Percentiles rank a stretch among this genome's conserved stretches.
Evolutionary conservation across 495 filamentous ascomycete species (phyloP).

Genomic region (Lophium mytilinum): DNA sequence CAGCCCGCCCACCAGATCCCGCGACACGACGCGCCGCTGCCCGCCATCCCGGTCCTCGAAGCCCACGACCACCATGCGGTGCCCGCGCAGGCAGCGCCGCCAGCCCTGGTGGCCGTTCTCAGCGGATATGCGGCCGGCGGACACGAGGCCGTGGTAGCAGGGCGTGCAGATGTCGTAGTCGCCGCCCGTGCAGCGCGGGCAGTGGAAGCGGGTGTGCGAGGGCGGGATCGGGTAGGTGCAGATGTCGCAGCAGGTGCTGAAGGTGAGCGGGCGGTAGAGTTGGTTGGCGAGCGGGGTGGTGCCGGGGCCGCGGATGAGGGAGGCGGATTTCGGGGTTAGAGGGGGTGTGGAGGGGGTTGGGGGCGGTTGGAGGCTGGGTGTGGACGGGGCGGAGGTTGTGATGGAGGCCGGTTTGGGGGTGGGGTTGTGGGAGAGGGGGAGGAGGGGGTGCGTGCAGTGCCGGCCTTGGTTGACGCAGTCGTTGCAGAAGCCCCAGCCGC

Average conservation of each 20-base stretch:
- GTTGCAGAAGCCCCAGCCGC: constrained; percentile 87
- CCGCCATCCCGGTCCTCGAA: constrained; percentile 56
- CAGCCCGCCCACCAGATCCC: constrained; percentile 66
- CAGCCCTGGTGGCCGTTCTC: constrained; percentile 74
- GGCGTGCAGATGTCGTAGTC: constrained; percentile 74
- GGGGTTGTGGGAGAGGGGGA: constrained; percentile 51
- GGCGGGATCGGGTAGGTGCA: constrained; percentile 65
- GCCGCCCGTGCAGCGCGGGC: constrained; percentile 57
- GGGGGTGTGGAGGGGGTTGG: constrained; percentile 16
- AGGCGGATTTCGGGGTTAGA: constrained; percentile 22
- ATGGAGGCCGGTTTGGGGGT: constrained; percentile 15
- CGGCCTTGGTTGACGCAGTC: constrained; percentile 67
- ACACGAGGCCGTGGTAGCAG: constrained; percentile 63
- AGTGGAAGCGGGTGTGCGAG: constrained; percentile 64
- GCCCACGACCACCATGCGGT: constrained; percentile 74
- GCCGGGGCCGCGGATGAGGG: constrained; percentile 30
- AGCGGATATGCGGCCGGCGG: constrained; percentile 50
- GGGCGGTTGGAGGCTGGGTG: constrained; percentile 4
- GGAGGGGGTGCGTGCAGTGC: constrained; percentile 68
- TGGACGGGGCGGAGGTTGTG: constrained; percentile 1
- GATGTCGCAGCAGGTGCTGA: constrained; percentile 64
- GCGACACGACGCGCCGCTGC: constrained; percentile 49
- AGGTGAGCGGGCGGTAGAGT: constrained; percentile 47
- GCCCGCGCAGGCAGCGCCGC: constrained; percentile 69
- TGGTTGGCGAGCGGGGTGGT: constrained; percentile 35